Evolutionary conservation across 2,329 filamentous ascomycete genomes (phyloP).

Genomic region (Xylariales sp.): DNA sequence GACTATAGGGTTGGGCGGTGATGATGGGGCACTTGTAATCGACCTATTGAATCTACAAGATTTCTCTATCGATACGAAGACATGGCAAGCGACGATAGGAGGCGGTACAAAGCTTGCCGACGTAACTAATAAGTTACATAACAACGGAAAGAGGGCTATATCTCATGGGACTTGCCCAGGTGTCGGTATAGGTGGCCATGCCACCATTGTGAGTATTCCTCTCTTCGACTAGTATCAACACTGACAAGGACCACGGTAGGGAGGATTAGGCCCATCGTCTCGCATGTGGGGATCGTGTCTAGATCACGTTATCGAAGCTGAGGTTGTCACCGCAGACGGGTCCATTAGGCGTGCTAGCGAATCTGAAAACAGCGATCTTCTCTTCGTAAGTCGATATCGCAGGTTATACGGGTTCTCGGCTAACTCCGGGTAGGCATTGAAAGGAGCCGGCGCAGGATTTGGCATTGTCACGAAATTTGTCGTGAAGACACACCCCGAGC

Average conservation of each 20-base stretch:
- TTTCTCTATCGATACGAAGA: constrained; percentile 64
- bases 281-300: constrained; percentile 69
- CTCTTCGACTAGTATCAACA: constrained; percentile 15
- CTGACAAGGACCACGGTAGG: constrained; percentile 52
- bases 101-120: constrained; percentile 64
- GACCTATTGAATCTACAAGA: constrained; percentile 65
- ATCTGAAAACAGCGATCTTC: constrained; percentile 63
- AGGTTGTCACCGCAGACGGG: constrained; percentile 69
- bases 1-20: constrained; percentile 58
- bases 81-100: constrained; percentile 67
- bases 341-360: constrained; percentile 60
- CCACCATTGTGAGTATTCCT: constrained; percentile 61
- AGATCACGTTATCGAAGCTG: constrained; percentile 65
- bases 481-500: constrained; percentile 66
- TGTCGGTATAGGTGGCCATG: constrained; percentile 69
- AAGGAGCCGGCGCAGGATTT: constrained; percentile 67
- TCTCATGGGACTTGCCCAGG: constrained; percentile 70
- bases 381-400: constrained; percentile 55
- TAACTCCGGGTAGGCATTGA: constrained; percentile 56
- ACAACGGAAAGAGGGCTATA: constrained; percentile 66
- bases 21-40: constrained; percentile 63
- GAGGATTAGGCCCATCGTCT: constrained; percentile 68
- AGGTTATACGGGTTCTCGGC: constrained; percentile 1
- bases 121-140: constrained; percentile 62
- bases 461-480: constrained; percentile 69